phyloP scores from a whole-genome alignment of 2,329 filamentous ascomycete genomes.

The Alternaria sp. region DNA sequence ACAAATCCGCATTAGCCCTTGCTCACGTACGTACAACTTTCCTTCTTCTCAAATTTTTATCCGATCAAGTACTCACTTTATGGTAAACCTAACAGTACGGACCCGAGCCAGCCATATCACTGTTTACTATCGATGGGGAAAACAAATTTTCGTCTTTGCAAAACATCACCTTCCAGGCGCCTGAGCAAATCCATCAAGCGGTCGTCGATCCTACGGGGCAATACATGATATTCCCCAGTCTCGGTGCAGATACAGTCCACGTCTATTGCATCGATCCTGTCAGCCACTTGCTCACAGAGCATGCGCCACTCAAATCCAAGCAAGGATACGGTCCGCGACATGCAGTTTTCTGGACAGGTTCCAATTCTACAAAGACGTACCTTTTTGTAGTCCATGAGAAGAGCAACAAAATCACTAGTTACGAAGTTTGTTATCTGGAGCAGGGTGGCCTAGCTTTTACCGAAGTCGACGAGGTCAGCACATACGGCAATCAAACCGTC shows the following conservation, averaged over 20 bases:
- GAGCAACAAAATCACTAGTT: conserved; percentile 65
- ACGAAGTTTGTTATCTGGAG: conserved; percentile 62
- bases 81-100: conserved; percentile 43
- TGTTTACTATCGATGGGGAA: conserved; percentile 34
- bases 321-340: conserved; percentile 72
- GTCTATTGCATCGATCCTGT: conserved; percentile 63
- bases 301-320: conserved; percentile 57
- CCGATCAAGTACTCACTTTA: background rate
- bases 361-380: conserved; percentile 44
- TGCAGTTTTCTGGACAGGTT: conserved; percentile 62
- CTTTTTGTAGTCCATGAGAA: conserved; percentile 72
- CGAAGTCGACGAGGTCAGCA: conserved; percentile 58
- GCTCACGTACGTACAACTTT: conserved; percentile 19
- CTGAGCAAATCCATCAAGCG: conserved; percentile 68
- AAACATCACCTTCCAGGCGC: conserved; percentile 52
- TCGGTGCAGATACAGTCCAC: conserved; percentile 70
- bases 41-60: background rate
- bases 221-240: conserved; percentile 72
- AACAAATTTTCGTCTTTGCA: conserved; percentile 42
- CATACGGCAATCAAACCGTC: conserved; percentile 39
- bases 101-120: conserved; percentile 48
- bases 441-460: conserved; percentile 57
- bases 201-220: conserved; percentile 70
- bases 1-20: conserved; percentile 51
- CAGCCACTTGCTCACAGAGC: conserved; percentile 55